Percentiles rank a stretch among this genome's conserved stretches.
Evolutionary conservation across 495 filamentous ascomycete species (phyloP).

Genomic region (Penicillium lagena): DNA sequence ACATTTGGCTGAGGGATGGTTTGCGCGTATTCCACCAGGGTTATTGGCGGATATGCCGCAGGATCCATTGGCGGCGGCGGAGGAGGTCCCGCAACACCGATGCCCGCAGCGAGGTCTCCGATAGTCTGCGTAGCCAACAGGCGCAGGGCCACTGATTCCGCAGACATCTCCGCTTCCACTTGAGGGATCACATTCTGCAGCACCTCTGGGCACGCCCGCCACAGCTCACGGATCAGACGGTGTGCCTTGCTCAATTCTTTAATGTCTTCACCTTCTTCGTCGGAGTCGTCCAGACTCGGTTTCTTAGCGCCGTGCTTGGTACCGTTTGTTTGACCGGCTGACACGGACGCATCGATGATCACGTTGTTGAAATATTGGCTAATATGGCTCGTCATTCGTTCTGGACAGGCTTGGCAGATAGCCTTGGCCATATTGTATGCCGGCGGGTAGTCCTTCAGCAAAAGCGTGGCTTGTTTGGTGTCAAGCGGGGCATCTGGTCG

Average conservation of each 20-base stretch:
- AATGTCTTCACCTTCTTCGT: slow-evolving; percentile 80
- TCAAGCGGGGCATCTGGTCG: slow-evolving; percentile 54
- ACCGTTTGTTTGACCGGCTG: slow-evolving; percentile 24
- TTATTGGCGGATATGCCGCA: slow-evolving; percentile 69
- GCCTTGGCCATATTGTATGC: slow-evolving; percentile 95
- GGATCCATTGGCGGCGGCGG: slow-evolving; percentile 68
- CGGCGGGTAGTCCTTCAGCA: slow-evolving; percentile 77
- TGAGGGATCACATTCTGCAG: slow-evolving; percentile 91
- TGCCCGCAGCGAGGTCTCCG: slow-evolving; percentile 87
- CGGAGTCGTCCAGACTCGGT: slow-evolving; percentile 57
- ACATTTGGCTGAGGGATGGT: slow-evolving; percentile 51
- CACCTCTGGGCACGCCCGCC: slow-evolving; percentile 84
- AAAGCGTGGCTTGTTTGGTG: slow-evolving; percentile 70
- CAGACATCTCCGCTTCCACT: slow-evolving; percentile 84
- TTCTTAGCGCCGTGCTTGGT: slow-evolving; percentile 41
- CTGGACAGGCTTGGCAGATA: slow-evolving; percentile 83
- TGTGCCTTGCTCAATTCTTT: slow-evolving; percentile 87
- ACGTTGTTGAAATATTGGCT: slow-evolving; percentile 97
- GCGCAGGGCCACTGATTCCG: slow-evolving; percentile 81
- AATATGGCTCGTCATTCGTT: slow-evolving; percentile 88
- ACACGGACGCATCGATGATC: slow-evolving; percentile 75
- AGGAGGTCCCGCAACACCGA: slow-evolving; percentile 82
- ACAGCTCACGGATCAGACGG: slow-evolving; percentile 81
- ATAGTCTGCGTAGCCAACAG: slow-evolving; percentile 86
- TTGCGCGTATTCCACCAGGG: slow-evolving; percentile 52